Conservation (phyloP, 495 filamentous ascomycete species). For the Immersiella caudata region DNA sequence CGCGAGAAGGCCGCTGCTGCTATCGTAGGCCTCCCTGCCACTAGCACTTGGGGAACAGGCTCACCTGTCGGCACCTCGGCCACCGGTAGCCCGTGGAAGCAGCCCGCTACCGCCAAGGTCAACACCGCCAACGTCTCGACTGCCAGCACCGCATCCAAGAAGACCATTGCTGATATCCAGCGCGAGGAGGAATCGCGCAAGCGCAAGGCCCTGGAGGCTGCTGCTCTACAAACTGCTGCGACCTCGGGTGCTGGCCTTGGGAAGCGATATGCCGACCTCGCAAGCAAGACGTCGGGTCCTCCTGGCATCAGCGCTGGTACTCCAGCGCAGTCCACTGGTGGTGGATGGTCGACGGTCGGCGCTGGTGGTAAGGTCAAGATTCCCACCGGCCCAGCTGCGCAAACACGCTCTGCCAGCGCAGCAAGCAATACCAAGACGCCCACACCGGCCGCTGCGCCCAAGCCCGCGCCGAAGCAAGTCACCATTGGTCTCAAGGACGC, state of each 20-base stretch:
- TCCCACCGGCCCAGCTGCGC: slow-evolving; percentile 59
- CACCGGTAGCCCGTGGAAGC: slow-evolving; percentile 62
- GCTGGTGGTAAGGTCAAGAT: slow-evolving; percentile 88
- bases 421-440: slow-evolving; percentile 40
- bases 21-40: slow-evolving; percentile 76
- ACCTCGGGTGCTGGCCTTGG: slow-evolving; percentile 56
- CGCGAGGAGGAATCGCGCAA: slow-evolving; percentile 94
- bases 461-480: slow-evolving; percentile 43
- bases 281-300: slow-evolving; percentile 63
- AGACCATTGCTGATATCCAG: slow-evolving; percentile 94
- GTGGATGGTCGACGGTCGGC: slow-evolving; percentile 96
- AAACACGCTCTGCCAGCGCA: slow-evolving; percentile 60
- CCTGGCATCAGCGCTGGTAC: slow-evolving; percentile 23
- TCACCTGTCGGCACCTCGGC: slow-evolving; percentile 59
- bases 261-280: slow-evolving; percentile 95
- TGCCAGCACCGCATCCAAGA: slow-evolving; percentile 62
- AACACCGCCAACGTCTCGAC: slow-evolving; percentile 35
- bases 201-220: slow-evolving; percentile 64
- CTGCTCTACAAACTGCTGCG: slow-evolving; percentile 49
- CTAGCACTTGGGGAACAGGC: slow-evolving; percentile 86
- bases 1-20: slow-evolving; percentile 65
- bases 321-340: slow-evolving; percentile 38
- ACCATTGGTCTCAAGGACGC: slow-evolving; percentile 51
- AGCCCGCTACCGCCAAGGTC: slow-evolving; percentile 55
- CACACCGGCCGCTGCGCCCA: slow-evolving; percentile 22